phyloP scores from a whole-genome alignment of 495 filamentous ascomycete genomes.

The Chlorociboria aeruginascens region DNA sequence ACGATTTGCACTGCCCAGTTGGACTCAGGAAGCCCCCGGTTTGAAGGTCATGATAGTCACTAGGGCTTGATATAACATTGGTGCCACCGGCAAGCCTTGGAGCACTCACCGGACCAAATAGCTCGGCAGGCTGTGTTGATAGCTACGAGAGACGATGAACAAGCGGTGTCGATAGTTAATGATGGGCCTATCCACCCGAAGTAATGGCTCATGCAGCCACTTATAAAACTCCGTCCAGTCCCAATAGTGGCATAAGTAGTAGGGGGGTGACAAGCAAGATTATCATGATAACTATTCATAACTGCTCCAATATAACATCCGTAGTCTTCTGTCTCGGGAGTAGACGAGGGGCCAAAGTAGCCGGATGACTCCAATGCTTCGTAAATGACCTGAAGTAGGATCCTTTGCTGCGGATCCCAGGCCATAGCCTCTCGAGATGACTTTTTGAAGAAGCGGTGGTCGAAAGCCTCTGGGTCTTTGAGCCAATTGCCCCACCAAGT shows the following conservation, averaged over 20 bases:
- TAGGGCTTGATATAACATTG: constrained; percentile 15
- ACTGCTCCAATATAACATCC: constrained; percentile 21
- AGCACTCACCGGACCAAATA: constrained; percentile 3
- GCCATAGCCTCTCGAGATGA: constrained; percentile 39
- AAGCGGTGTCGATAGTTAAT: constrained; percentile 34
- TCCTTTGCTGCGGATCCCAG: constrained; percentile 46
- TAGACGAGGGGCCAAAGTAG: not conserved
- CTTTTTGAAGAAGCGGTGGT: constrained; percentile 47
- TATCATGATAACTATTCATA: constrained; percentile 27
- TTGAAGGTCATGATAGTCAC: constrained; percentile 20
- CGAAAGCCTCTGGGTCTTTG: constrained; percentile 39
- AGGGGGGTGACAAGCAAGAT: constrained; percentile 24
- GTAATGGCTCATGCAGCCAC: constrained; percentile 28
- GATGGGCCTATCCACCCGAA: constrained; percentile 41
- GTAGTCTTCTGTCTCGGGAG: not conserved
- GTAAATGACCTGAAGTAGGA: constrained; percentile 42
- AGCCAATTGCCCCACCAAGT: constrained; percentile 37
- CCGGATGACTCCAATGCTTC: constrained; percentile 42
- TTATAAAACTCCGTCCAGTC: constrained; percentile 24
- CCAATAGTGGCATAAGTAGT: constrained; percentile 30
- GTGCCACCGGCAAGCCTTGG: constrained; percentile 5
- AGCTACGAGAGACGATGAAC: constrained; percentile 42
- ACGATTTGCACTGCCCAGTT: constrained; percentile 25
- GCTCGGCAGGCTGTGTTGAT: constrained; percentile 74
- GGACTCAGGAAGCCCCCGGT: constrained; percentile 18